Conservation (phyloP, 2,329 filamentous ascomycete genomes). For the Aplosporella prunicola region DNA sequence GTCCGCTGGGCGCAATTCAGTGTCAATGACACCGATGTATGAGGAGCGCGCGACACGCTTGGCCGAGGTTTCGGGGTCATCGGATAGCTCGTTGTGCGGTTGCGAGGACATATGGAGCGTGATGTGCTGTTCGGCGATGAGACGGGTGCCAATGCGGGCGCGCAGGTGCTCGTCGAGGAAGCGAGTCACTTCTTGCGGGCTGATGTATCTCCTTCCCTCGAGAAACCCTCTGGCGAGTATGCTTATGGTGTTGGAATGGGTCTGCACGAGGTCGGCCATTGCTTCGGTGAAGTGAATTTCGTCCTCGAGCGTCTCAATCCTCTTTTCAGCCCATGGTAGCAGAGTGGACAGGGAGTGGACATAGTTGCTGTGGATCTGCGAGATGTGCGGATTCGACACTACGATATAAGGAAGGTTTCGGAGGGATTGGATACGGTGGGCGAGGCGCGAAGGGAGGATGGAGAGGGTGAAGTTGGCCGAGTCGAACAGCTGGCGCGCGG, state of each 20-base stretch:
- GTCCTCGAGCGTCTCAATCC: constrained; percentile 69
- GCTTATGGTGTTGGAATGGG: constrained; percentile 89
- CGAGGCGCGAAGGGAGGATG: constrained; percentile 82
- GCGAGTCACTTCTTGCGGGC: constrained; percentile 67
- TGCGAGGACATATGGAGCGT: constrained; percentile 71
- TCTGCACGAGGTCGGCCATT: constrained; percentile 89
- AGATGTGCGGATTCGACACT: constrained; percentile 93
- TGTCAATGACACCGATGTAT: constrained; percentile 95
- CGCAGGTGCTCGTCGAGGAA: constrained; percentile 93
- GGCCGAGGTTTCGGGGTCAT: constrained; percentile 38
- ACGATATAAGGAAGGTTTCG: constrained; percentile 95
- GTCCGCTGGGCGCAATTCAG: constrained; percentile 68
- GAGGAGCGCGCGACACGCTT: constrained; percentile 42
- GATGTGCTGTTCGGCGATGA: constrained; percentile 95
- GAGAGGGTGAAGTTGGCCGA: constrained; percentile 95
- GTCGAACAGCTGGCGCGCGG: constrained; percentile 66
- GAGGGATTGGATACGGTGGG: constrained; percentile 85
- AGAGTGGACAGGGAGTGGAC: constrained; percentile 85
- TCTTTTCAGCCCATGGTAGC: constrained; percentile 67
- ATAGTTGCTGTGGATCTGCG: constrained; percentile 92
- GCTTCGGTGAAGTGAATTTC: constrained; percentile 88
- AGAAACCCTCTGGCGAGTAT: constrained; percentile 86
- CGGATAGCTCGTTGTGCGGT: constrained; percentile 51
- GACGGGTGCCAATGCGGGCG: constrained; percentile 82
- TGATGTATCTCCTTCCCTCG: constrained; percentile 87